Evolutionary conservation across 306 rosid species (phyloP).

Genomic region (Inga oerstediana): DNA sequence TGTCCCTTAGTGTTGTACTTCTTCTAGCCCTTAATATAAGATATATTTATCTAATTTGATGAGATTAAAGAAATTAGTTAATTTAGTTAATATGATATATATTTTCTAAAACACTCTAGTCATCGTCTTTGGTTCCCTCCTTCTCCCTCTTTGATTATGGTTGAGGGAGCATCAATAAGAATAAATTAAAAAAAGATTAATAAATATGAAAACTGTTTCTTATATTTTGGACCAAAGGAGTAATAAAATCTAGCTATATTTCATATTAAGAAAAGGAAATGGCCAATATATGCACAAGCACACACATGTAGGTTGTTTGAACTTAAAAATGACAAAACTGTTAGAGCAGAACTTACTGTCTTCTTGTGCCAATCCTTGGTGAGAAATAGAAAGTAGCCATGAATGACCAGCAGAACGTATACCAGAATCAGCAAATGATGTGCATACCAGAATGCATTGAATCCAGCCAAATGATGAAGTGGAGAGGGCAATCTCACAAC

Average conservation of each 20-base stretch:
- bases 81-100: too few relatives aligned
- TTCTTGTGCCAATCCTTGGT: constrained; percentile 58
- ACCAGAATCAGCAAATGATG: constrained; percentile 82
- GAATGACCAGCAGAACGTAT: constrained; percentile 62
- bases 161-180: too few relatives aligned
- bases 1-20: neutral
- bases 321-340: neutral
- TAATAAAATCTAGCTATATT: neutral
- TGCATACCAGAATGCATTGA: constrained; percentile 93
- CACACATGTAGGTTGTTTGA: neutral
- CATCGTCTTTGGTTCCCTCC: too few relatives aligned
- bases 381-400: constrained; percentile 73
- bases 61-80: too few relatives aligned
- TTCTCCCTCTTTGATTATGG: too few relatives aligned
- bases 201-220: too few relatives aligned
- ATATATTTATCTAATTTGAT: too few relatives aligned
- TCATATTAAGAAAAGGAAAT: neutral
- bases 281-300: neutral
- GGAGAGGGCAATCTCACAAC: constrained; percentile 59
- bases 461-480: constrained; percentile 68
- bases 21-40: too few relatives aligned
- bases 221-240: too few relatives aligned
- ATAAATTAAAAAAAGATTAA: too few relatives aligned
- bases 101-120: too few relatives aligned
- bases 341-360: constrained; percentile 56